Evolutionary conservation across 176 grass and related monocot species (phyloP), one percentile per base, ranked within the genome.

Genomic region (Rhynchospora breviuscula): DNA sequence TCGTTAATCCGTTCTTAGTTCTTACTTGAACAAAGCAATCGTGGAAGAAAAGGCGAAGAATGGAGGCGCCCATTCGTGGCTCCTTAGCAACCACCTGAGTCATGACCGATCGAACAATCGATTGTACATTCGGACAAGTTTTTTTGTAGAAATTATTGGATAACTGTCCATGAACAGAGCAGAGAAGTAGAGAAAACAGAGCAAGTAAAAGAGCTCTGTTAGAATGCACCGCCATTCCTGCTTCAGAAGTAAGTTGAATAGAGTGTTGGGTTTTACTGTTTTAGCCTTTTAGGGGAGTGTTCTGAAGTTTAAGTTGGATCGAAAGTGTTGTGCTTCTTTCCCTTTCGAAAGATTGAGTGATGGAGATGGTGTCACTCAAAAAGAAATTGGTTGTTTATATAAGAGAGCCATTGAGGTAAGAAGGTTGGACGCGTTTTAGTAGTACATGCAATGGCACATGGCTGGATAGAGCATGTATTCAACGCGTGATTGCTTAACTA

Each of bases 41-140:
- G 46, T 94, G 89, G 87, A 94, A 94, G 84, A 89, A 91, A 58
- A 94, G 79, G 46, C 89, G 87, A 81, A 94, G 78, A 10, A 94
- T 79, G 40, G 85, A 91, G 0, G 89, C 89, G 0, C 78, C 90
- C 74, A 84, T 72, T 26, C 78, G 76, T 0, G 85, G 85, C 40
- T 97, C 91, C 8, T 78, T 57, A 0, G 79, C 19, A 4, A 91
- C 65, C 0, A 86, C 91, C 26, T 67, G 82, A 25, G 86, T 56
- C 88, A 93, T 84, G 11, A 46, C 84, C 12, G 81, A 83, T 0
- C 84, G 86, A 26, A 97, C 89, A 0, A 63, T 22, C 12, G 70
- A 29, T 33, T 88, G 70, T 19, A 93, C 6, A 2, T 46, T 17
- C 0, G 94, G 94, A 84, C 94, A 97, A 6, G 71, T 83, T 57